Evolutionary conservation across 2,329 filamentous ascomycete species (phyloP), one percentile per base, ranked within the genome.

Genomic region (Exophiala phaeomuriformis): DNA sequence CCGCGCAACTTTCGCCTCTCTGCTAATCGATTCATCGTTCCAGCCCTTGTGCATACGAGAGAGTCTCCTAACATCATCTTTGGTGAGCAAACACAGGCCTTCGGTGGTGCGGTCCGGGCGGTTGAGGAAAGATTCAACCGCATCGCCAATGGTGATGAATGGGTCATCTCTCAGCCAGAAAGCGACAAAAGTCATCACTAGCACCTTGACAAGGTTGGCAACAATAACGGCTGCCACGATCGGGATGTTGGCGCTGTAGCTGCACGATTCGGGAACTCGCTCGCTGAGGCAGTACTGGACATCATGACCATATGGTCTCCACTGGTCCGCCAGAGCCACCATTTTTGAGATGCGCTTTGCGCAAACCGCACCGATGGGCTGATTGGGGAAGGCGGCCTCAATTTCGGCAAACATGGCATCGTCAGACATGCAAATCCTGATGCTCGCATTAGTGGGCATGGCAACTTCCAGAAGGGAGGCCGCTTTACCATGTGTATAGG

Each of bases 81-180:
- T 62, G 1, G 59, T 63, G 1, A 57, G 43, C 29, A 68, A 49
- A 57, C 64, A 61, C 53, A 59, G 45, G 37, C 57, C 54, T 27
- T 59, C 47, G 1, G 66, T 71, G 4, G 56, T 64, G 0, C 48
- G 47, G 52, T 72, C 70, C 0, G 64, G 64, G 1, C 52, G 36
- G 9, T 60, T 56, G 2, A 66, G 42, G 37, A 67, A 67, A 1
- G 62, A 65, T 6, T 64, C 60, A 4, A 67, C 45, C 1, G 65
- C 65, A 51, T 67, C 66, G 2, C 65, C 64, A 30, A 62, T 35
- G 2, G 64, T 67, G 27, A 66, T 58, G 1, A 70, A 50, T 1
- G 67, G 62, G 7, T 48, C 27, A 3, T 58, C 52, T 19, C 43
- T 45, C 19, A 61, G 30, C 3, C 49, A 40, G 41, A 59, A 56